Conservation (phyloP, 257 asterid genomes). For the Sherardia arvensis region DNA sequence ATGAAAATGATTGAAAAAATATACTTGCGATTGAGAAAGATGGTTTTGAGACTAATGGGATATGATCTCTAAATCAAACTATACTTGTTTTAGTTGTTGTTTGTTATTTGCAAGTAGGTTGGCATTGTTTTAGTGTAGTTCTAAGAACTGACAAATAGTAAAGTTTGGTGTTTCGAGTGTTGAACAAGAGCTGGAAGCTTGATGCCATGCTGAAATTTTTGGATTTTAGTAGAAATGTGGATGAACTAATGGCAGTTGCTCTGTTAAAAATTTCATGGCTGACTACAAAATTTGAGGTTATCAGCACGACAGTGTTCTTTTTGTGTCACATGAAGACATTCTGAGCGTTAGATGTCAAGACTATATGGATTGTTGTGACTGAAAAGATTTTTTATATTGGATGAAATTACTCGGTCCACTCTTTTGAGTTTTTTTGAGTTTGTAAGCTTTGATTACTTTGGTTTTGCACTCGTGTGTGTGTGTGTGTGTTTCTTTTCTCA, state of each 20-base stretch:
- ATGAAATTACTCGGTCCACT: background rate
- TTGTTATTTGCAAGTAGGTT: background rate
- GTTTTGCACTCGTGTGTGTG: background rate
- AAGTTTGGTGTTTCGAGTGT: background rate
- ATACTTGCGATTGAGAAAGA: background rate
- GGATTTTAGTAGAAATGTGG: background rate
- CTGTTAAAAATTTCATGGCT: background rate
- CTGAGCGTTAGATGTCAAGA: background rate
- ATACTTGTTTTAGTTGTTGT: background rate
- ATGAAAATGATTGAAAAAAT: background rate
- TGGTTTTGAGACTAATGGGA: background rate
- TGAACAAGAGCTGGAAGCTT: background rate
- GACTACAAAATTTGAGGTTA: background rate
- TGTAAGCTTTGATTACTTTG: background rate
- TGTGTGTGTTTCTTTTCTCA: background rate
- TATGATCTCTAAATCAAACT: background rate
- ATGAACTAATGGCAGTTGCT: background rate
- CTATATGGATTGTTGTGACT: background rate
- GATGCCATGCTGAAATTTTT: background rate
- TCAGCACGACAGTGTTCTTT: background rate
- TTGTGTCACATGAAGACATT: background rate
- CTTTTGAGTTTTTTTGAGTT: background rate
- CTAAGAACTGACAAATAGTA: background rate
- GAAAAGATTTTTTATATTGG: background rate
- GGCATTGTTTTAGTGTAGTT: background rate